phyloP scores from a whole-genome alignment of 2,329 filamentous ascomycete species.

The Aspergillus ibericus region DNA sequence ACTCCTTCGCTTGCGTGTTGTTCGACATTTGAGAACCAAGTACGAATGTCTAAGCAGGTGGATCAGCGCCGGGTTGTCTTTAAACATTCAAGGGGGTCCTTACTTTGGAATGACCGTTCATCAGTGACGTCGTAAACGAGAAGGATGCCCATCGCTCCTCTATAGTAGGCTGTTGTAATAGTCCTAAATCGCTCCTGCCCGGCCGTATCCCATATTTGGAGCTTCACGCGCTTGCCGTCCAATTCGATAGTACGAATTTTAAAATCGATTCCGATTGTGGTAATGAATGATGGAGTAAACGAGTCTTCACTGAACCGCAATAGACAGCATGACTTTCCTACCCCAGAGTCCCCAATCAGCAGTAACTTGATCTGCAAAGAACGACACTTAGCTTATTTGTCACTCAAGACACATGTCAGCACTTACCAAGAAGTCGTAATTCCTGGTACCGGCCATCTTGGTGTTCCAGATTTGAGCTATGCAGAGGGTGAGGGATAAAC shows the following conservation, averaged over 20 bases:
- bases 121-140: slow-evolving; percentile 99
- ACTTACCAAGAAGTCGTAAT: slow-evolving; percentile 97
- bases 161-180: slow-evolving; percentile 98
- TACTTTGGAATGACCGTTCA: slow-evolving; percentile 92
- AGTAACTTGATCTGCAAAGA: slow-evolving; percentile 82
- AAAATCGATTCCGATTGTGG: slow-evolving; percentile 99
- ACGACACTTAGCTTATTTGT: slow-evolving; percentile 19
- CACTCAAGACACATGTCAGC: background rate
- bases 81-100: slow-evolving; percentile 34
- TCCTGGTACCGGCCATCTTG: slow-evolving; percentile 90
- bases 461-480: background rate
- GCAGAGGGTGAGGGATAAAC: background rate
- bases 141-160: slow-evolving; percentile 96
- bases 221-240: slow-evolving; percentile 96
- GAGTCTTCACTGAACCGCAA: slow-evolving; percentile 96
- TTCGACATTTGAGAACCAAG: slow-evolving; percentile 99
- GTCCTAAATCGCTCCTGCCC: slow-evolving; percentile 98
- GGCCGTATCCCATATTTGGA: slow-evolving; percentile 99
- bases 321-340: slow-evolving; percentile 96
- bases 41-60: slow-evolving; percentile 76
- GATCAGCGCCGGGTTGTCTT: slow-evolving; percentile 11
- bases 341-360: slow-evolving; percentile 93
- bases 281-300: slow-evolving; percentile 97
- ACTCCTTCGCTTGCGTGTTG: slow-evolving; percentile 98
- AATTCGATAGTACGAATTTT: slow-evolving; percentile 99